Conservation (phyloP, 2,329 filamentous ascomycete species). For the Colletotrichum sp. region DNA sequence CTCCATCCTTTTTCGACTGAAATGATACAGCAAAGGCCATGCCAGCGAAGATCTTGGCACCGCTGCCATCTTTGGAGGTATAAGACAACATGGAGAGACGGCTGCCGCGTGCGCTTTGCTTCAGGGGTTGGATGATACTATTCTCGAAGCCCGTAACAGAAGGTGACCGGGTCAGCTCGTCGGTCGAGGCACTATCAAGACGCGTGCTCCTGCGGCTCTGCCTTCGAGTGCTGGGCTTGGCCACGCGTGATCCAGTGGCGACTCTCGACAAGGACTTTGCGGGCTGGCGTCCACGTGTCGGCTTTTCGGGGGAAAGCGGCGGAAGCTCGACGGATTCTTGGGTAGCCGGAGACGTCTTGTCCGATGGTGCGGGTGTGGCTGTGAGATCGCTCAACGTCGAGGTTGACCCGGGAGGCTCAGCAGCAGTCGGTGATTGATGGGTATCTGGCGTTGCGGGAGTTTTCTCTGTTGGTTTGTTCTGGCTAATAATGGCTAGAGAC, state of each 20-base stretch:
- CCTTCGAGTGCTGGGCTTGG: constrained; percentile 23
- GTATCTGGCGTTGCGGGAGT: neutral
- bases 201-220: constrained; percentile 24
- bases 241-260: neutral
- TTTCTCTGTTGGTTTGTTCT: neutral
- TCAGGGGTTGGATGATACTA: constrained; percentile 34
- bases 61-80: neutral
- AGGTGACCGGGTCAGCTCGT: constrained; percentile 51
- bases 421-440: neutral
- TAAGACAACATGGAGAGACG: constrained; percentile 11
- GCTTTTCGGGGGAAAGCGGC: neutral
- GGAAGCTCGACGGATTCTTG: constrained; percentile 31
- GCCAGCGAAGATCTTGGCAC: constrained; percentile 65
- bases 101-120: constrained; percentile 23
- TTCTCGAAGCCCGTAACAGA: constrained; percentile 40
- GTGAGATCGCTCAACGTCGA: constrained; percentile 47
- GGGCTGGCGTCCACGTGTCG: constrained; percentile 1
- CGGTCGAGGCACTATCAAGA: constrained; percentile 49
- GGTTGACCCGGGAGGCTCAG: constrained; percentile 26
- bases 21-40: constrained; percentile 92
- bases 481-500: neutral
- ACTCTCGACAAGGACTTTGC: neutral
- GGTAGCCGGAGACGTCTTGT: constrained; percentile 39
- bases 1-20: constrained; percentile 52
- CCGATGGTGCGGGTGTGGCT: constrained; percentile 42